Evolutionary conservation across 768 basidiomycete species (phyloP).

Genomic region (Boletus rufocinnamomeus): DNA sequence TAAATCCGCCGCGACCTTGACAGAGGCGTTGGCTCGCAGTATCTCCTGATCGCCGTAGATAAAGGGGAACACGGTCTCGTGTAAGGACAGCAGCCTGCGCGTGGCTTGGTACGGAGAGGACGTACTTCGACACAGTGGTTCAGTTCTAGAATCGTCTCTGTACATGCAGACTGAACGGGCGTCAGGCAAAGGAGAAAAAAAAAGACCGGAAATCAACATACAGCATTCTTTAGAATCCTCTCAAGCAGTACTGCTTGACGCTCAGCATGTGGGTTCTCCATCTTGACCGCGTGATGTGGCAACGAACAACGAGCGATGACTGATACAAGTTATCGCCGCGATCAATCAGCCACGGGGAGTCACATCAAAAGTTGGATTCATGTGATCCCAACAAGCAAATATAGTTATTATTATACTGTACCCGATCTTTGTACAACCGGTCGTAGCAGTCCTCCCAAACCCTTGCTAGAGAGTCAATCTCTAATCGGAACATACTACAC

Average conservation of each 20-base stretch:
- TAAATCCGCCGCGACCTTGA: slow-evolving; percentile 81
- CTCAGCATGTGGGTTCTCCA: slow-evolving; percentile 97
- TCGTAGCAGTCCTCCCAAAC: slow-evolving; percentile 20
- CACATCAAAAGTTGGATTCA: not conserved
- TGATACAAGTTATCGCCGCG: not conserved
- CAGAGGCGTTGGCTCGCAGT: slow-evolving; percentile 70
- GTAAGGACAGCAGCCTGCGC: not conserved
- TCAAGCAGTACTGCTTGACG: slow-evolving; percentile 88
- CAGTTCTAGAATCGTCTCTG: slow-evolving; percentile 85
- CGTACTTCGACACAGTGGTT: slow-evolving; percentile 85
- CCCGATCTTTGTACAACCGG: not conserved
- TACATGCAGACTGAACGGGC: slow-evolving; percentile 76
- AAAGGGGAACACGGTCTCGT: not conserved
- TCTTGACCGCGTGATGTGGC: slow-evolving; percentile 33
- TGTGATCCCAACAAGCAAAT: not conserved
- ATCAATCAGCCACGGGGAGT: slow-evolving; percentile 5
- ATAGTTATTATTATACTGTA: not conserved
- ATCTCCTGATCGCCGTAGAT: slow-evolving; percentile 57
- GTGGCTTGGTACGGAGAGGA: not conserved
- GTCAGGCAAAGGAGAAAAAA: not conserved
- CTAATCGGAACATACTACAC: not conserved
- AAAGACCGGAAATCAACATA: slow-evolving; percentile 38
- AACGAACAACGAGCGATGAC: not conserved
- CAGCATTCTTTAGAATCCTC: slow-evolving; percentile 87
- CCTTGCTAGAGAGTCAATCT: slow-evolving; percentile 7